Percentiles rank a stretch among this genome's conserved stretches.
Evolutionary conservation across 1,139 yeast species (phyloP).

Genomic region (Pichia sp.): DNA sequence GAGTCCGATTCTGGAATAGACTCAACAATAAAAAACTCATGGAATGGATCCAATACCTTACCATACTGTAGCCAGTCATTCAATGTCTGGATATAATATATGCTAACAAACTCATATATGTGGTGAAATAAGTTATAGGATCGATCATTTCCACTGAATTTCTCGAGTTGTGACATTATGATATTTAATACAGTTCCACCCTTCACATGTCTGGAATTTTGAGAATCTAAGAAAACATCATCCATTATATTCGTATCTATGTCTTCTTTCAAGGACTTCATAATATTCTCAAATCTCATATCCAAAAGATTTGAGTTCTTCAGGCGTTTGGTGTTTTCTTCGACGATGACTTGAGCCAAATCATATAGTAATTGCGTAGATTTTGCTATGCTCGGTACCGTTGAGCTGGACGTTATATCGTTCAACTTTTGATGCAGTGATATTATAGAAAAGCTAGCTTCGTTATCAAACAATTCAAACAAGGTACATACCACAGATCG

Average conservation of each 20-base stretch:
- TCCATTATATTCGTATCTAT: constrained; percentile 42
- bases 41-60: constrained; percentile 67
- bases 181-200: constrained; percentile 65
- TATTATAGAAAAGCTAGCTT: constrained; percentile 41
- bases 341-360: constrained; percentile 44
- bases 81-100: constrained; percentile 63
- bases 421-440: constrained; percentile 42
- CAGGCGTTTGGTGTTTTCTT: constrained; percentile 34
- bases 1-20: constrained; percentile 1
- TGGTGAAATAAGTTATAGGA: constrained; percentile 48
- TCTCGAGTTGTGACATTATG: constrained; percentile 53
- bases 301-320: constrained; percentile 30
- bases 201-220: constrained; percentile 53
- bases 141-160: constrained; percentile 61
- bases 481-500: not conserved
- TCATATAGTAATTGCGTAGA: constrained; percentile 56
- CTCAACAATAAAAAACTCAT: constrained; percentile 72
- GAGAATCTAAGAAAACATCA: constrained; percentile 45
- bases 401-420: not conserved
- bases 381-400: constrained; percentile 31
- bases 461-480: not conserved
- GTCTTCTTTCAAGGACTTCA: constrained; percentile 42
- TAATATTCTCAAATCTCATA: constrained; percentile 36
- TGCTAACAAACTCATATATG: constrained; percentile 57
- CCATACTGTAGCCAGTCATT: constrained; percentile 79